A percentile compares a stretch with the other conserved stretches of the same genome.
Conservation (phyloP, 2,329 filamentous ascomycete species). For the Hypoxylon sp. region DNA sequence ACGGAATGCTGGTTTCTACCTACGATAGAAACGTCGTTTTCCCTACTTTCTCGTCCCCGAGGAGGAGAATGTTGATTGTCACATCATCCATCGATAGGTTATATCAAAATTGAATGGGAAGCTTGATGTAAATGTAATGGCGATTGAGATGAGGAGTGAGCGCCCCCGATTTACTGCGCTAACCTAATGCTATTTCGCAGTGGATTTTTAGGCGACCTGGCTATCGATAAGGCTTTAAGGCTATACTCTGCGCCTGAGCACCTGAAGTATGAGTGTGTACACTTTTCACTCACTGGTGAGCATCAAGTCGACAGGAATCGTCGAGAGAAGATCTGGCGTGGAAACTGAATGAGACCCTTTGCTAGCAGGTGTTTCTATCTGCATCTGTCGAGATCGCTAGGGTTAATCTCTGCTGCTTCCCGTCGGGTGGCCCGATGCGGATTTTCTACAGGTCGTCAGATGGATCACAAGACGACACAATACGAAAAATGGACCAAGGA, state of each 20-base stretch:
- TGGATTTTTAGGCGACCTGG: slow-evolving; percentile 10
- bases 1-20: slow-evolving; percentile 44
- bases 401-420: slow-evolving; percentile 21
- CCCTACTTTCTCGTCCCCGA: slow-evolving; percentile 70
- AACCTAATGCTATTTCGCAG: slow-evolving; percentile 13
- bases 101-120: background rate
- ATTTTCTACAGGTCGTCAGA: slow-evolving; percentile 44
- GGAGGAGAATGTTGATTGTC: slow-evolving; percentile 64
- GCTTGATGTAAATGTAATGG: slow-evolving; percentile 2
- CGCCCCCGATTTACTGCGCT: slow-evolving; percentile 17
- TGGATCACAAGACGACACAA: slow-evolving; percentile 49
- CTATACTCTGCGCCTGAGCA: background rate
- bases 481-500: slow-evolving; percentile 77
- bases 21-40: slow-evolving; percentile 73
- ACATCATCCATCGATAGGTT: slow-evolving; percentile 59
- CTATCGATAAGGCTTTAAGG: slow-evolving; percentile 50
- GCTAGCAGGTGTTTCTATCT: slow-evolving; percentile 39
- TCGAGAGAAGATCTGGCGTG: background rate
- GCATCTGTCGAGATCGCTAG: slow-evolving; percentile 38
- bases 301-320: background rate
- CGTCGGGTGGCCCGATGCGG: slow-evolving; percentile 32
- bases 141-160: slow-evolving; percentile 6
- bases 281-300: background rate
- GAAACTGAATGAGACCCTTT: slow-evolving; percentile 45
- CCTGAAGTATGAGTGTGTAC: background rate